Evolutionary conservation across 208 protist genomes (phyloP).

Genomic region (Trichomonas gallinae): DNA sequence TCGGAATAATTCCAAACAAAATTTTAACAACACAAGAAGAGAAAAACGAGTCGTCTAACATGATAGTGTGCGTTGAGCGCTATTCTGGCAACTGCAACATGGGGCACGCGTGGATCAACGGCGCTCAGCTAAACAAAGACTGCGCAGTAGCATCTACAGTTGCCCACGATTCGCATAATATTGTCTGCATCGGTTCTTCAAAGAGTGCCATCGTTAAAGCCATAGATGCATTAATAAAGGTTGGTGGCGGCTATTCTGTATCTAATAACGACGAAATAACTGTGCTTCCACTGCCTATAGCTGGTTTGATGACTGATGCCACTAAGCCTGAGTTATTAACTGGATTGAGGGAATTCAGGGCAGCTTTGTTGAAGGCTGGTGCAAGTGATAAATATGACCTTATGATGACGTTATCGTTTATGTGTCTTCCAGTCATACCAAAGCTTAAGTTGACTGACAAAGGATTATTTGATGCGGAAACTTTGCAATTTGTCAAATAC

Average conservation of each 20-base stretch:
- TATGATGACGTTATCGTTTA: neutral
- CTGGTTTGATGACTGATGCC: neutral
- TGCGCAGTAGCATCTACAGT: neutral
- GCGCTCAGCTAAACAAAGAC: neutral
- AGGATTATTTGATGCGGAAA: neutral
- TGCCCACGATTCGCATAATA: neutral
- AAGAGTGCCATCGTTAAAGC: neutral
- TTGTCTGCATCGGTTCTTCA: neutral
- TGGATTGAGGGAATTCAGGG: neutral
- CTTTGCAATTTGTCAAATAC: too few species aligned
- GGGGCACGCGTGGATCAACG: neutral
- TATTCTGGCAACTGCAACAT: neutral
- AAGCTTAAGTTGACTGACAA: neutral
- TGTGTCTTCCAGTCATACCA: neutral
- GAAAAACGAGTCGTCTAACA: too few species aligned
- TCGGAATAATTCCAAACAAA: too few species aligned
- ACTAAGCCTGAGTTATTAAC: neutral
- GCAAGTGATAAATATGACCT: neutral
- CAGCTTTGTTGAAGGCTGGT: neutral
- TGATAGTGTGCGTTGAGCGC: too few species aligned
- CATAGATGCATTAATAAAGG: neutral
- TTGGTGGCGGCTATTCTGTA: neutral
- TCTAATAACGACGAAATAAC: neutral
- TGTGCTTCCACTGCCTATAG: neutral
- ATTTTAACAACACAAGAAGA: too few species aligned